Percentiles rank a stretch among this genome's conserved stretches.
These are phyloP conservation scores for Mitragyna speciosa DNA, from an alignment of 257 asterid species.

Conservation along the genomic window DNA sequence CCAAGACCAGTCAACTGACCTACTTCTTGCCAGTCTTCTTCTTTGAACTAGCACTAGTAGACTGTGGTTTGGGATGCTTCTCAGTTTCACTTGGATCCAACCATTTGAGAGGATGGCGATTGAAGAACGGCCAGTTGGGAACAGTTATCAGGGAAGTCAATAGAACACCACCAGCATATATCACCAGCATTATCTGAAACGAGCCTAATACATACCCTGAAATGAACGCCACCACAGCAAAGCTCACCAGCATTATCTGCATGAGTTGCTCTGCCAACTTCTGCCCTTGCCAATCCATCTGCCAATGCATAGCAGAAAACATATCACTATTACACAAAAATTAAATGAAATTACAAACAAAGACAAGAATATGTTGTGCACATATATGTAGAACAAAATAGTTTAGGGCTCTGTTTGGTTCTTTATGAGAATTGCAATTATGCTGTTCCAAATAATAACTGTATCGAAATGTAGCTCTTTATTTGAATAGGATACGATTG, in stretches of 20 bases:
- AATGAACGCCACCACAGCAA: conserved; percentile 13
- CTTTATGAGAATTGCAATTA: neutral
- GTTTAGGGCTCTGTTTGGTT: no score
- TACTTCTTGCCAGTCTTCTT: conserved; percentile 27
- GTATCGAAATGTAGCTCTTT: neutral
- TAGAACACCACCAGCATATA: conserved; percentile 23
- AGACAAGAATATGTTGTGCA: neutral
- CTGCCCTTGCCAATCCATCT: conserved; percentile 40
- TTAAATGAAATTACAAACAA: neutral
- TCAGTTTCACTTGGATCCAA: conserved; percentile 34
- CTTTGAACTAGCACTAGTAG: conserved; percentile 14
- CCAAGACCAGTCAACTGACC: conserved; percentile 10
- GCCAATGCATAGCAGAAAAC: neutral
- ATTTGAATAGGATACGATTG: neutral
- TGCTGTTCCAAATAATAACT: neutral
- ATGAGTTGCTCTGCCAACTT: conserved; percentile 29
- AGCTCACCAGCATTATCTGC: conserved; percentile 27
- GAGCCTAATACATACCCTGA: conserved; percentile 24
- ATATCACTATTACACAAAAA: neutral
- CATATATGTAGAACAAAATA: no score
- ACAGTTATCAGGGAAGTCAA: conserved; percentile 26
- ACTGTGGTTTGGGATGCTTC: conserved; percentile 28
- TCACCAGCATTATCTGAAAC: conserved; percentile 22
- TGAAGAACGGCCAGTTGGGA: conserved; percentile 34
- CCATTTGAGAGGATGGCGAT: conserved; percentile 28